phyloP scores from a whole-genome alignment of 805 yeast species.

The Candida chilensis region DNA sequence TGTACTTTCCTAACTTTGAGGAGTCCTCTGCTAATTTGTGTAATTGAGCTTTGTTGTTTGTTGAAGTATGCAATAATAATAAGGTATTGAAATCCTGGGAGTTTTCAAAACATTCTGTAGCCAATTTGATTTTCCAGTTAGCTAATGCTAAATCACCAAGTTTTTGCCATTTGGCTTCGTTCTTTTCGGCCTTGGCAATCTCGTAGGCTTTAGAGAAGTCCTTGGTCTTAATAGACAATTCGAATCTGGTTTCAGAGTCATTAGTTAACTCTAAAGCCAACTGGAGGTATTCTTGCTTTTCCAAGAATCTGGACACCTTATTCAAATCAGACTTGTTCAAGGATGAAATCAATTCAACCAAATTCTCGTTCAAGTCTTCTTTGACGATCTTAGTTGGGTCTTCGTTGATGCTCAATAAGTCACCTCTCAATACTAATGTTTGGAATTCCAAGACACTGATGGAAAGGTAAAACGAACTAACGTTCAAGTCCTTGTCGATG shows the following conservation, averaged over 20 bases:
- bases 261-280: constrained; percentile 78
- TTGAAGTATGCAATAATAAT: constrained; percentile 72
- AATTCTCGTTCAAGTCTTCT: constrained; percentile 44
- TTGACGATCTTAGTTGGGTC: constrained; percentile 29
- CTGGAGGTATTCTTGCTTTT: constrained; percentile 81
- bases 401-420: constrained; percentile 55
- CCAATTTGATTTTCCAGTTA: constrained; percentile 73
- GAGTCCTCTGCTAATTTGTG: constrained; percentile 58
- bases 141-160: constrained; percentile 82
- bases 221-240: constrained; percentile 72
- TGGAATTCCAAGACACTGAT: constrained; percentile 89
- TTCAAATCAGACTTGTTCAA: constrained; percentile 59
- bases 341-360: constrained; percentile 40
- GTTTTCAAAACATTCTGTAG: constrained; percentile 68
- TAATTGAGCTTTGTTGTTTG: constrained; percentile 60
- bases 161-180: constrained; percentile 79
- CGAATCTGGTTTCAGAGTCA: constrained; percentile 88
- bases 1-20: constrained; percentile 67
- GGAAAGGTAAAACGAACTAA: constrained; percentile 73
- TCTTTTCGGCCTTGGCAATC: constrained; percentile 39
- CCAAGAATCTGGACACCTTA: constrained; percentile 86
- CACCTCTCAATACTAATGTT: constrained; percentile 92
- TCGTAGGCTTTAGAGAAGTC: constrained; percentile 65
- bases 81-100: constrained; percentile 80
- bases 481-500: constrained; percentile 83